Percentiles rank a stretch among this genome's conserved stretches.
Conservation (phyloP, 2,329 filamentous ascomycete genomes). For the Biscogniauxia marginata region DNA sequence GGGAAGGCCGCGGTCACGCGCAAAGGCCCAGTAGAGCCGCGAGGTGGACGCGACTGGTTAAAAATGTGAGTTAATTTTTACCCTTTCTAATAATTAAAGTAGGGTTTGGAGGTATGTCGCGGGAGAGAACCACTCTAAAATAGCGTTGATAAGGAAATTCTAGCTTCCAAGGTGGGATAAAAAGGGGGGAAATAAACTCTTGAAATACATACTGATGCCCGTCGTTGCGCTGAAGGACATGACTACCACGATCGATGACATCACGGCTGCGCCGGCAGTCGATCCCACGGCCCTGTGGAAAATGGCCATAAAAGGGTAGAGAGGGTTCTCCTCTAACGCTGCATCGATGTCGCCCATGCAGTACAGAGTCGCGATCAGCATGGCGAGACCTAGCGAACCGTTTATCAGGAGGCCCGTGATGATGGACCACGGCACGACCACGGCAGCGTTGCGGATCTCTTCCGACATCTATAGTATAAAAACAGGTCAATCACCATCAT, state of each 20-base stretch:
- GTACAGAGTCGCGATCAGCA: constrained; percentile 56
- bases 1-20: constrained; percentile 24
- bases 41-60: constrained; percentile 59
- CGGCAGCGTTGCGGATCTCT: constrained; percentile 47
- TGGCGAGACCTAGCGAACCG: constrained; percentile 52
- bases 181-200: too few relatives aligned
- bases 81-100: too few relatives aligned
- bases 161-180: too few relatives aligned
- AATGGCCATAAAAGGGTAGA: constrained; percentile 59
- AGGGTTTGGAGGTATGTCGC: too few relatives aligned
- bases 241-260: constrained; percentile 49
- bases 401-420: constrained; percentile 50
- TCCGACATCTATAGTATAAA: constrained; percentile 39
- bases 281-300: constrained; percentile 52
- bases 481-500: too few relatives aligned
- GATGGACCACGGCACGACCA: constrained; percentile 50
- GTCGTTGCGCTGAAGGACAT: constrained; percentile 49
- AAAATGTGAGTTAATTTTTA: too few relatives aligned
- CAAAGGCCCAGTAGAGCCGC: constrained; percentile 55
- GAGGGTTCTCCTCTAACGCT: constrained; percentile 44
- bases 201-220: too few relatives aligned
- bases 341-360: constrained; percentile 48
- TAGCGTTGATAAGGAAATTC: too few relatives aligned
- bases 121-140: too few relatives aligned
- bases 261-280: constrained; percentile 46